Evolutionary conservation across 371 early-diverging fungal species (phyloP).

Genomic region (Mortierella sp.): DNA sequence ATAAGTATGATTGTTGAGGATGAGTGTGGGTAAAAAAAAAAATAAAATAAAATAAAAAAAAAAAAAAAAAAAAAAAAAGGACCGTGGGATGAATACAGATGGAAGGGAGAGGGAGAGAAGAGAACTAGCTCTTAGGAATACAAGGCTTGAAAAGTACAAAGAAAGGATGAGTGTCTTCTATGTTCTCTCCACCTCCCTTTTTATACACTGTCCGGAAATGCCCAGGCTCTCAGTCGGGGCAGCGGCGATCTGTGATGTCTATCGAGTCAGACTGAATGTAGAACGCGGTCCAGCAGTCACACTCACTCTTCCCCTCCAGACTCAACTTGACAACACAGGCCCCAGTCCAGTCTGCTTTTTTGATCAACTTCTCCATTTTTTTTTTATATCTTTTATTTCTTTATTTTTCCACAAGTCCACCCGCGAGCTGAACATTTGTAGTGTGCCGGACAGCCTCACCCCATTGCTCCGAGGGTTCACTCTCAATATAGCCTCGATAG

Average conservation of each 20-base stretch:
- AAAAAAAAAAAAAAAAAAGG: background rate
- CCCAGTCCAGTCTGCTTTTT: too few species aligned
- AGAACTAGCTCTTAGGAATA: background rate
- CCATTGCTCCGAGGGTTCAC: too few species aligned
- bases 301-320: too few species aligned
- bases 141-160: background rate
- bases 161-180: slow-evolving; percentile 10
- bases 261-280: too few species aligned
- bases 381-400: slow-evolving; percentile 7
- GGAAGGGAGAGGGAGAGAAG: background rate
- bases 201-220: slow-evolving; percentile 21
- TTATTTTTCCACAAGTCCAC: slow-evolving; percentile 6
- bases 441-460: slow-evolving; percentile 1
- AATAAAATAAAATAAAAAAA: background rate
- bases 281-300: too few species aligned
- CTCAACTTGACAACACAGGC: too few species aligned
- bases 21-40: too few species aligned
- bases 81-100: background rate
- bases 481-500: too few species aligned
- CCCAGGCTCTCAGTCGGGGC: slow-evolving; percentile 27
- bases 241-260: background rate
- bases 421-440: slow-evolving; percentile 3
- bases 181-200: slow-evolving; percentile 18
- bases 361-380: too few species aligned
- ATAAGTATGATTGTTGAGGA: background rate